A percentile compares a stretch with the other conserved stretches of the same genome.
Conservation (phyloP, 805 yeast genomes). For the Suhomyces pyralidae region DNA sequence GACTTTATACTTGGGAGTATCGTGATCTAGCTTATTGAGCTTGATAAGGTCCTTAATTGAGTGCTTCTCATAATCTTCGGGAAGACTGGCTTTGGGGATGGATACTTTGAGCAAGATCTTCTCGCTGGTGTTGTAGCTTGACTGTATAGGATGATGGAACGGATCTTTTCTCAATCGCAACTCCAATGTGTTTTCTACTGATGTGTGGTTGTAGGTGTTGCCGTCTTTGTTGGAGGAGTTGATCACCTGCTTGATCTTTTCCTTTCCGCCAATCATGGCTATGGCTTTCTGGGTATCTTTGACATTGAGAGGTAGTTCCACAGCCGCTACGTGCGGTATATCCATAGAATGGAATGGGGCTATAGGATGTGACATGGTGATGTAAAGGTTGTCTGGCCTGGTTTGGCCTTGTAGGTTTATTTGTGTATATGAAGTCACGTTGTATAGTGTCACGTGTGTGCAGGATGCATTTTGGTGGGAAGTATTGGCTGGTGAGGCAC, state of each 20-base stretch:
- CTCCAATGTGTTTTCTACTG: conserved; percentile 38
- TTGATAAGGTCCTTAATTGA: conserved; percentile 42
- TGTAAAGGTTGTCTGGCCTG: neutral
- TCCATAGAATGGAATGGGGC: conserved; percentile 64
- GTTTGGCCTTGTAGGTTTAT: neutral
- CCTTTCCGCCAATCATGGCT: conserved; percentile 63
- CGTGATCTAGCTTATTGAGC: conserved; percentile 24
- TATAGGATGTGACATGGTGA: conserved; percentile 5
- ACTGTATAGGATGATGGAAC: conserved; percentile 61
- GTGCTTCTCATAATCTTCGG: conserved; percentile 34
- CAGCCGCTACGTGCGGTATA: conserved; percentile 67
- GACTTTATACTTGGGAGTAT: conserved; percentile 34
- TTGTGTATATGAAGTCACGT: neutral
- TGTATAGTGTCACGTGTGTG: neutral
- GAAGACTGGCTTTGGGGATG: conserved; percentile 54
- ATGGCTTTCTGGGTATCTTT: conserved; percentile 61
- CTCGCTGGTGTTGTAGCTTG: conserved; percentile 51
- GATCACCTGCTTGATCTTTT: conserved; percentile 40
- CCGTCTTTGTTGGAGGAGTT: conserved; percentile 29
- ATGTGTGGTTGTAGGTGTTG: conserved; percentile 19
- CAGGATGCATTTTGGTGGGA: neutral
- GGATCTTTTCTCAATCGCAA: conserved; percentile 40
- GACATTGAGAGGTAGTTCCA: conserved; percentile 78
- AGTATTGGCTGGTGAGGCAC: neutral
- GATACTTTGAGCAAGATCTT: conserved; percentile 57